A percentile compares a stretch with the other conserved stretches of the same genome.
phyloP scores from a whole-genome alignment of 768 basidiomycete genomes.

The Mycena rebaudengoi region DNA sequence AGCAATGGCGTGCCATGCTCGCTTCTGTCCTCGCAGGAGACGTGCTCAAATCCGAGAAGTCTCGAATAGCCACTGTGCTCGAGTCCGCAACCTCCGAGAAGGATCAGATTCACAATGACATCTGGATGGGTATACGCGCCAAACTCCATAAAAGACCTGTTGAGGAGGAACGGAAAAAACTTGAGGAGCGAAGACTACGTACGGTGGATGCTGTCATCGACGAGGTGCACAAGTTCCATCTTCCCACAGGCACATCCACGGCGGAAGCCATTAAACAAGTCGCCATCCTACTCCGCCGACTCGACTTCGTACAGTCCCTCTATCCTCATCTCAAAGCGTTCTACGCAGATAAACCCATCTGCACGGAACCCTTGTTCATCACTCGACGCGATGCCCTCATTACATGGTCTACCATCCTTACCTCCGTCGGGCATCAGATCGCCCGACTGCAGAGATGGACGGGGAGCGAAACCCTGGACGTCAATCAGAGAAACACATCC shows the following conservation, averaged over 20 bases:
- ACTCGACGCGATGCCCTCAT: constrained; percentile 89
- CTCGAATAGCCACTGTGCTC: constrained; percentile 84
- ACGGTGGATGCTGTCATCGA: constrained; percentile 85
- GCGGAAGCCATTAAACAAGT: constrained; percentile 68
- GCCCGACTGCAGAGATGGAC: constrained; percentile 90
- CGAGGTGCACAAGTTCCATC: constrained; percentile 81
- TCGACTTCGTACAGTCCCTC: constrained; percentile 85
- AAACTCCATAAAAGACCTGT: constrained; percentile 81
- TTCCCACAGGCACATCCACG: constrained; percentile 47
- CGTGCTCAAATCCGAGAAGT: constrained; percentile 94
- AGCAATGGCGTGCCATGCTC: constrained; percentile 96
- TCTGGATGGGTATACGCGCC: constrained; percentile 93
- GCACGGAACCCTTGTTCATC: constrained; percentile 72
- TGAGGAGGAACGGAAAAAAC: constrained; percentile 80
- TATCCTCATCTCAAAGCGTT: constrained; percentile 88
- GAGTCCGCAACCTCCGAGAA: constrained; percentile 76
- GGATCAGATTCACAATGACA: constrained; percentile 69
- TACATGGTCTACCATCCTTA: constrained; percentile 91
- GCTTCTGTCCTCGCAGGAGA: constrained; percentile 94
- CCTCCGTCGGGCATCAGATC: constrained; percentile 85
- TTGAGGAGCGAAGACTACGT: constrained; percentile 86
- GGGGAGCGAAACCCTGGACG: constrained; percentile 89
- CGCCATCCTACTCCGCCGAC: constrained; percentile 69
- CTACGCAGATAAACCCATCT: constrained; percentile 78
- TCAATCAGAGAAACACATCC: constrained; percentile 79